phyloP scores from a whole-genome alignment of 2,329 filamentous ascomycete genomes.

The Aspergillus sp. region DNA sequence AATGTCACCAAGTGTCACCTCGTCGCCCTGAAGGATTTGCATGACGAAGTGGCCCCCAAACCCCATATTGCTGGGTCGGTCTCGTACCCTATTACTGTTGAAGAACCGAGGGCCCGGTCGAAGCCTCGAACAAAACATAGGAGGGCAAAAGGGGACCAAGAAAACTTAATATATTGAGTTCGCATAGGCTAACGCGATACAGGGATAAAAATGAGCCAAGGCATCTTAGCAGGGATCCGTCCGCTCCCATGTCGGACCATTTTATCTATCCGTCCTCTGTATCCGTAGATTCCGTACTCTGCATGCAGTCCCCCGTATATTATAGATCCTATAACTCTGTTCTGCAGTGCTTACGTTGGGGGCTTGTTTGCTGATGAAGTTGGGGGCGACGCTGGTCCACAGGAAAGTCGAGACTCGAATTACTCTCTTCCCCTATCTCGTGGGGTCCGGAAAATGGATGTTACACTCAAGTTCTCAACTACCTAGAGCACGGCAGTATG shows the following conservation, averaged over 20 bases:
- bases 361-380: not conserved
- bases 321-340: too few species aligned
- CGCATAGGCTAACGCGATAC: not conserved
- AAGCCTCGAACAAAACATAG: too few species aligned
- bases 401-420: not conserved
- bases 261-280: too few species aligned
- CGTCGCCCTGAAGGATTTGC: not conserved
- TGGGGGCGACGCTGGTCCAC: not conserved
- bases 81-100: not conserved
- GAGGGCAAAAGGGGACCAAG: not conserved
- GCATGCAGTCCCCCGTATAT: too few species aligned
- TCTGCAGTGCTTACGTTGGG: not conserved
- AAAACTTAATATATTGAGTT: conserved; percentile 1
- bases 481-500: not conserved
- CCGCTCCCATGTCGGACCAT: not conserved
- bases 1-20: not conserved
- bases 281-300: too few species aligned
- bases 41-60: conserved; percentile 2
- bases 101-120: not conserved
- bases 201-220: not conserved
- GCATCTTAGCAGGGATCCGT: not conserved
- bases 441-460: conserved; percentile 1
- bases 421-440: not conserved
- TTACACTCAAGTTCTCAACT: not conserved
- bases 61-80: not conserved